Percentiles rank a stretch among this genome's conserved stretches.
phyloP scores from a whole-genome alignment of 495 filamentous ascomycete genomes.

The Trichocladium uniseriatum region DNA sequence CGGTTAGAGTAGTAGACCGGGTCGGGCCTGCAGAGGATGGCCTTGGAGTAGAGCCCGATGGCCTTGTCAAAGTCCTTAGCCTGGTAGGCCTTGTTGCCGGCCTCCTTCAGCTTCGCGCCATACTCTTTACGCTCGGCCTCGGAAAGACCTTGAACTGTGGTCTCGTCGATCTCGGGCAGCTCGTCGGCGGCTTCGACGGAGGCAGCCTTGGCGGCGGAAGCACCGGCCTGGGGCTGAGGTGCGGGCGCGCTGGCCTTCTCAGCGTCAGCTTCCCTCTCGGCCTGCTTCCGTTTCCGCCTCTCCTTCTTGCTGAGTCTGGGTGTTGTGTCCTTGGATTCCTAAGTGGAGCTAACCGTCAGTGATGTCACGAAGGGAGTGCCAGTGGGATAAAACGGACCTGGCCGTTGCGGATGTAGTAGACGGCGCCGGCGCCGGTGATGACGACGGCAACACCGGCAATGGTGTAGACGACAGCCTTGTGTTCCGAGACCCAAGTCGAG shows the following conservation, averaged over 20 bases:
- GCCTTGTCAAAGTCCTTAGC: conserved; percentile 82
- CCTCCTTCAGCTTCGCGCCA: conserved; percentile 82
- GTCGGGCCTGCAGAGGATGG: conserved; percentile 93
- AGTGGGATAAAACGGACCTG: conserved; percentile 18
- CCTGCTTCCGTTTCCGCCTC: conserved; percentile 60
- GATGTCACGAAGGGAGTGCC: background rate
- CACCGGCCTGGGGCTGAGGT: conserved; percentile 16
- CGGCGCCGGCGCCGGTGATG: conserved; percentile 76
- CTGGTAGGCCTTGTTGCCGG: conserved; percentile 94
- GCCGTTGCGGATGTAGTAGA: conserved; percentile 68
- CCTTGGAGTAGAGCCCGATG: conserved; percentile 89
- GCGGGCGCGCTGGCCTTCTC: conserved; percentile 26
- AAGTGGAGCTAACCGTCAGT: background rate
- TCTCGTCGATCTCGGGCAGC: conserved; percentile 78
- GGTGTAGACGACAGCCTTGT: conserved; percentile 92
- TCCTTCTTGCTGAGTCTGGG: conserved; percentile 45
- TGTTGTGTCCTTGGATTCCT: conserved; percentile 25
- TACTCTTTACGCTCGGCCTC: conserved; percentile 72
- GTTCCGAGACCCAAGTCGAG: conserved; percentile 85
- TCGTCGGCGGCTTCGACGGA: conserved; percentile 62
- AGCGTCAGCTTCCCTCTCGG: conserved; percentile 51
- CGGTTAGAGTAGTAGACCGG: conserved; percentile 98
- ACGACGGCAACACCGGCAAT: conserved; percentile 90
- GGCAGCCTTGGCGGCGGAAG: conserved; percentile 34
- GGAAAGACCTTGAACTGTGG: conserved; percentile 57